Base-by-base conservation (phyloP, 108 stramenopile genomes). In the Skeletonema grethae region DNA sequence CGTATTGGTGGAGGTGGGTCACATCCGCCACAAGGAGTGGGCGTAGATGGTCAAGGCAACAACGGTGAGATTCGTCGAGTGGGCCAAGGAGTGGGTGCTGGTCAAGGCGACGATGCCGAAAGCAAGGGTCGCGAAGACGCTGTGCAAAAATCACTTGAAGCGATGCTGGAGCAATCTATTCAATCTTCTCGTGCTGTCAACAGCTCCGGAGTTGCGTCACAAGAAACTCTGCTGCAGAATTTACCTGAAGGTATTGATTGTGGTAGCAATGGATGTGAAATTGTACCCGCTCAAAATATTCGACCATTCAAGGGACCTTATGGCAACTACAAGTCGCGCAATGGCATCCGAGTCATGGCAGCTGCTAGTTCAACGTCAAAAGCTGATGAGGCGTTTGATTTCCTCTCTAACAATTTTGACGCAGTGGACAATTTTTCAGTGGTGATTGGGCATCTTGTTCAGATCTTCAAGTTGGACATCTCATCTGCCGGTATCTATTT, bases 231-330 rank as follows among this genome's bases (percentile, higher is more conserved):
- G 12, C 55, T 84, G 22, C 80, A 69, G 12, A 36, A 41, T 32
- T 73, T 92, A 32, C 91, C 91, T 7, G 73, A 90, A 53, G 87
- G 89, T 5, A 69, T 88, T 30, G 85, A 83, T 65, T 77, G 84
- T 43, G 83, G 81, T 30, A 61, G 50, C 58, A 63, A 85, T 36
- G 83, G 84, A 3, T 90, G 89, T 38, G 91, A 92, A 67, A 76
- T 90, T 8, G 86, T 92, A 57, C 86, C 89, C 4, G 84, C 82
- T 13, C 87, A 92, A 48, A 65, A 84, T 38, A 65, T 90, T 20
- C 80, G 84, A 48, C 76, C 87, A 11, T 92, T 88, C 69, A 56
- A 55, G 31, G 82, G 82, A 8, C 82, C 76, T 2, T 65, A 84
- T 46, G 84, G 87, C 7, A 84, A 63, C 36, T 65, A 69, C 22